Base-by-base conservation (phyloP, 108 stramenopile genomes). In the Nitzschia sp. region DNA sequence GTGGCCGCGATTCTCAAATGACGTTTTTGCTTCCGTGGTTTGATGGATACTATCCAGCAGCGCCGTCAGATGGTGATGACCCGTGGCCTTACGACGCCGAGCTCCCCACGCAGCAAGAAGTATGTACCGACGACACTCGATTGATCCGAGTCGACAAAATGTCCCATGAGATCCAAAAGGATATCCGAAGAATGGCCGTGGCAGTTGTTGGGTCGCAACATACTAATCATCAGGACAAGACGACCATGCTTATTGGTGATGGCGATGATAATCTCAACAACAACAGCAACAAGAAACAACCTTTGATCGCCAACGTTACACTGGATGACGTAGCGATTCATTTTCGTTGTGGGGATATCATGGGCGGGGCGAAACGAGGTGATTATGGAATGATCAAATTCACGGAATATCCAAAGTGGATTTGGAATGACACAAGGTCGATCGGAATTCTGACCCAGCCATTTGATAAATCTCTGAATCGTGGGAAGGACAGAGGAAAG, bases 331-430 rank as follows among this genome's bases (percentile, higher is more conserved):
- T 69, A 28, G 78, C 53, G 0, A 59, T 79, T 48, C 78, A 79
- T 45, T 79, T 79, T 65, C 78, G 78, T 16, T 79, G 78, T 55
- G 78, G 78, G 21, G 78, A 79, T 69, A 53, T 79, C 26, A 61
- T 79, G 30, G 56, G 55, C 8, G 67, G 61, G 0, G 50, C 53
- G 13, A 22, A 28, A 19, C 26, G 66, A 16, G 15, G 13, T 29
- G 67, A 73, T 48, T 79, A 58, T 73, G 72, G 78, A 41, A 59
- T 73, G 57, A 57, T 73, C n/a, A 58, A 66, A 22, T 79, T 57
- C 28, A 59, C 33, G 19, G 78, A 79, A 68, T 73, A 73, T 34
- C 31, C 28, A 36, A 60, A 53, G 28, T 60, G 66, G 48, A 79
- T 79, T 46, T 58, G 56, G 22, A 52, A 30, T 8, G 21, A 19